phyloP scores from a whole-genome alignment of 805 yeast species.

The Teunomyces gatunensis region DNA sequence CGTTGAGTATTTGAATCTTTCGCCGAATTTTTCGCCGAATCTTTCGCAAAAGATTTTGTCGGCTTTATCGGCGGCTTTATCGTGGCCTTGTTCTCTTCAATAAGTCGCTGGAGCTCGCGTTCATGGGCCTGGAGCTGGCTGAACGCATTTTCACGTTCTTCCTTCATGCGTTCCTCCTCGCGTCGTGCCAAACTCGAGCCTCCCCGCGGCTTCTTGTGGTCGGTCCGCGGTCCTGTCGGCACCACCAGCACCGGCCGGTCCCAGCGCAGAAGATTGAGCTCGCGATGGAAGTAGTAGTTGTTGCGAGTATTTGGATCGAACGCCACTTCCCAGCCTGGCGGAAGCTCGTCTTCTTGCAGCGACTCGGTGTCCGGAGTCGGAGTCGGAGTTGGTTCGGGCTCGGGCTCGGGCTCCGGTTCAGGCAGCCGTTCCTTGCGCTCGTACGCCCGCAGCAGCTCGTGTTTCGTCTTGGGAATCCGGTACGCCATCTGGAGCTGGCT shows the following conservation, averaged over 20 bases:
- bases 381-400: background rate
- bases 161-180: conserved; percentile 34
- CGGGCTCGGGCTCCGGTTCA: conserved; percentile 7
- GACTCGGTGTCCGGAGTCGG: too few relatives aligned
- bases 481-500: conserved; percentile 73
- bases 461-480: conserved; percentile 66
- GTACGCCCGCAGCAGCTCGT: conserved; percentile 7
- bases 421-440: conserved; percentile 21
- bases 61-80: too few relatives aligned
- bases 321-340: conserved; percentile 67
- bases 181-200: conserved; percentile 18
- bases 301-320: conserved; percentile 43
- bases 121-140: conserved; percentile 34
- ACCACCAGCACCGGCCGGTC: conserved; percentile 47
- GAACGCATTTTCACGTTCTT: conserved; percentile 32
- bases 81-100: conserved; percentile 11
- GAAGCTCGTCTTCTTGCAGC: conserved; percentile 26
- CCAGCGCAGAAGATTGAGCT: conserved; percentile 53
- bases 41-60: too few relatives aligned
- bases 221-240: conserved; percentile 30
- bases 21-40: too few relatives aligned
- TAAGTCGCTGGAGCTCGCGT: conserved; percentile 33
- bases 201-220: conserved; percentile 1
- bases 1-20: conserved; percentile 4
- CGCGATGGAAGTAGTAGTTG: conserved; percentile 55